These are phyloP conservation scores for Hyaloscypha hepaticicola DNA, from an alignment of 495 filamentous ascomycete species.

Conservation along the genomic window DNA sequence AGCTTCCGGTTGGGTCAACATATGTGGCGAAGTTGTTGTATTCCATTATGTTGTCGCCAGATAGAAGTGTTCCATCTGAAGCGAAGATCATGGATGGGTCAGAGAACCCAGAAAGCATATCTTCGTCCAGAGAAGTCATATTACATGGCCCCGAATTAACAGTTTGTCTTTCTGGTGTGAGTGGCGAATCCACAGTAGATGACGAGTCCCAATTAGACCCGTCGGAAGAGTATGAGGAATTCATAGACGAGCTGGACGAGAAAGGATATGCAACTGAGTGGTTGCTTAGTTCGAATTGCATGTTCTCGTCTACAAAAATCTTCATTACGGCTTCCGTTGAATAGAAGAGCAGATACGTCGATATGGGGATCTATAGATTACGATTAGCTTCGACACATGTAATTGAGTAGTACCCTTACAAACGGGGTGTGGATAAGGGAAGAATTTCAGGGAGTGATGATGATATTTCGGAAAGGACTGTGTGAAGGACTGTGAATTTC, in stretches of 20 bases:
- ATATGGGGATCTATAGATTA: not conserved
- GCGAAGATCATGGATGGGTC: conserved; percentile 5
- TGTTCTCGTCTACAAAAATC: not conserved
- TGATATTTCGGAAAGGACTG: conserved; percentile 1
- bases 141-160: not conserved
- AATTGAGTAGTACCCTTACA: not conserved
- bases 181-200: conserved; percentile 3
- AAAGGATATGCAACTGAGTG: not conserved
- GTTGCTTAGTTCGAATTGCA: not conserved
- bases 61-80: not conserved
- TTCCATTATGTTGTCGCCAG: not conserved
- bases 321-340: not conserved
- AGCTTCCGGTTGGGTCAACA: not conserved
- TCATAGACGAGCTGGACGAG: not conserved
- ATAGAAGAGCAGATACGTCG: not conserved
- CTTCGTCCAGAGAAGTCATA: not conserved
- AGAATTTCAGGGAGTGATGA: not conserved
- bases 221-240: not conserved
- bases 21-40: conserved; percentile 4
- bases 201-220: conserved; percentile 1
- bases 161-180: conserved; percentile 2
- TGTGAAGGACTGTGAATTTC: not conserved
- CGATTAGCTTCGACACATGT: not conserved
- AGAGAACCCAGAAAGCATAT: conserved; percentile 3
- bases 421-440: not conserved